These are phyloP conservation scores for Auxenochlorella pyrenoidosa DNA, from an alignment of 139 green algal genomes.

Conservation along the genomic window DNA sequence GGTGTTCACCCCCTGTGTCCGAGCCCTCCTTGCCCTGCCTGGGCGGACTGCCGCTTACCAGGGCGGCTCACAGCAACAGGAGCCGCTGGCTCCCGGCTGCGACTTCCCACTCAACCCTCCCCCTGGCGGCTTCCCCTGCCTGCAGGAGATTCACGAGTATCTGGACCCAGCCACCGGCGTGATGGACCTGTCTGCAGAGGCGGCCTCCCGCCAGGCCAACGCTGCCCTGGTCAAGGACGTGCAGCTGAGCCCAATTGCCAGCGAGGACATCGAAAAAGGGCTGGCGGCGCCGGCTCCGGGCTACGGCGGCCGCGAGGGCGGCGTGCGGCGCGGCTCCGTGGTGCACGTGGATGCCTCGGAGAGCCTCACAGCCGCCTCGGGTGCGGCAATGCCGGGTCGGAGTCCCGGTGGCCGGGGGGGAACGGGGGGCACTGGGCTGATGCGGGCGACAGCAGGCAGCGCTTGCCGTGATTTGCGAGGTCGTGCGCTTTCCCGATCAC, in stretches of 20 bases:
- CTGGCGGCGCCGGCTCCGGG: not conserved
- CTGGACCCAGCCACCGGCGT: not conserved
- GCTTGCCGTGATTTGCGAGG: not conserved
- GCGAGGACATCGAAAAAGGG: not conserved
- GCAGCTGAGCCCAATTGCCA: not conserved
- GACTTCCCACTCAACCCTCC: not conserved
- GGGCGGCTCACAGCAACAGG: not conserved
- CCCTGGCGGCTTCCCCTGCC: too few relatives aligned
- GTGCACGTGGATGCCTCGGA: not conserved
- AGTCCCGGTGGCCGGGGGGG: not conserved
- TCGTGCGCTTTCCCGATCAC: not conserved
- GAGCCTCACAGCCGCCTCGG: not conserved
- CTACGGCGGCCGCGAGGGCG: not conserved
- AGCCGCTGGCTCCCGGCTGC: not conserved
- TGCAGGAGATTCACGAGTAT: conserved; percentile 27
- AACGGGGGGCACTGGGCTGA: not conserved
- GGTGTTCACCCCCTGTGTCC: too few relatives aligned
- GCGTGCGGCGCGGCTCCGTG: not conserved
- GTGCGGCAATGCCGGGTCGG: too few relatives aligned
- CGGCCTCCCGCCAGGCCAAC: not conserved
- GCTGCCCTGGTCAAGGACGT: not conserved
- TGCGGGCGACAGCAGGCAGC: not conserved
- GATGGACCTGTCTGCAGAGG: not conserved
- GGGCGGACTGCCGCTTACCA: too few relatives aligned
- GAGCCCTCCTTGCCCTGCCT: too few relatives aligned